phyloP scores from a whole-genome alignment of 331 rosid genomes.

The Rosa hybrid region DNA sequence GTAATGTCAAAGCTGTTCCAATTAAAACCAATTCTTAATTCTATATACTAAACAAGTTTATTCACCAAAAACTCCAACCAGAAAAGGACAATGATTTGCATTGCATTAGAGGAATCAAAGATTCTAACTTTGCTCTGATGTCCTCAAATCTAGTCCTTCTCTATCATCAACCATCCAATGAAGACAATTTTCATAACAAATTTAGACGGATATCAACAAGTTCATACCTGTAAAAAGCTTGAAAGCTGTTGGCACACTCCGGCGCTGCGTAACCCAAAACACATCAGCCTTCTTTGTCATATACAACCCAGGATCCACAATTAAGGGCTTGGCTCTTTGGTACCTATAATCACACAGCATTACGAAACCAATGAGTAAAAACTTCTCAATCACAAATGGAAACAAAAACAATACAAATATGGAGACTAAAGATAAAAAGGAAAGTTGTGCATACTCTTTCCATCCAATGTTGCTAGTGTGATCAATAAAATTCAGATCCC shows the following conservation, averaged over 20 bases:
- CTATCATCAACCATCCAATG: background rate
- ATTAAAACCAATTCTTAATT: background rate
- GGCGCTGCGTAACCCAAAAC: conserved; percentile 86
- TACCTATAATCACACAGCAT: conserved; percentile 40
- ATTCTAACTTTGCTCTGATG: background rate
- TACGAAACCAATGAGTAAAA: conserved; percentile 21
- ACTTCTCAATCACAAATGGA: background rate
- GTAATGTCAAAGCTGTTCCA: background rate
- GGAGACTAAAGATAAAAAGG: background rate
- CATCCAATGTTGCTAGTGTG: conserved; percentile 98
- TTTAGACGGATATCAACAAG: background rate
- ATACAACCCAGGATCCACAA: conserved; percentile 92
- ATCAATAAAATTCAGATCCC: conserved; percentile 96
- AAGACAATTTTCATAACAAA: background rate
- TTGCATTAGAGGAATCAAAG: background rate
- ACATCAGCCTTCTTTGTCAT: conserved; percentile 88
- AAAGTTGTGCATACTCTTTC: conserved; percentile 73
- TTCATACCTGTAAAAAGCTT: conserved; percentile 84
- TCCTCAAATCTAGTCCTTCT: background rate
- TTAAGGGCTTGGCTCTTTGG: conserved; percentile 87
- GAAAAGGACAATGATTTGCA: background rate
- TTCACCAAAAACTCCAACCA: background rate
- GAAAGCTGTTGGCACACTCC: conserved; percentile 98
- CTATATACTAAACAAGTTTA: background rate
- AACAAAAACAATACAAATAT: background rate